A percentile compares a stretch with the other conserved stretches of the same genome.
These are phyloP conservation scores for Daedaleopsis nitida DNA, from an alignment of 768 basidiomycete species.

Conservation along the genomic window DNA sequence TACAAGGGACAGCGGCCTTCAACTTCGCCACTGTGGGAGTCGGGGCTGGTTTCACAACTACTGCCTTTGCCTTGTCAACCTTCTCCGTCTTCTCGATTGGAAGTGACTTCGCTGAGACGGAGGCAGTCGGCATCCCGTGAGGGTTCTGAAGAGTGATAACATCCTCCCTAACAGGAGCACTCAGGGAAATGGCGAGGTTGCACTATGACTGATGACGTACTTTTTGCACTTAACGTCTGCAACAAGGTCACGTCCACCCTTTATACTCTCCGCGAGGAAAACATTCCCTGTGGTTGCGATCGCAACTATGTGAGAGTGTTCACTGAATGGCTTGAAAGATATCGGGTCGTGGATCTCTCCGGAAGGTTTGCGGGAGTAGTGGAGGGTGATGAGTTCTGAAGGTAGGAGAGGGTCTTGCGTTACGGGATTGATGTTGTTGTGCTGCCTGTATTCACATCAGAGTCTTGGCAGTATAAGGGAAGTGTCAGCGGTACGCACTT, in stretches of 20 bases:
- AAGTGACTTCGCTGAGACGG: conserved; percentile 39
- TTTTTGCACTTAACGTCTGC: conserved; percentile 84
- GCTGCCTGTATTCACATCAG: conserved; percentile 53
- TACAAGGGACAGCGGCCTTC: conserved; percentile 71
- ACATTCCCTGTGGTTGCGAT: conserved; percentile 92
- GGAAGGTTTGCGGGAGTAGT: conserved; percentile 82
- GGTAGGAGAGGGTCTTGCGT: conserved; percentile 74
- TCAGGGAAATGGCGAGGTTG: conserved; percentile 1
- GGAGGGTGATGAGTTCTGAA: conserved; percentile 73
- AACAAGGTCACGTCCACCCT: conserved; percentile 84
- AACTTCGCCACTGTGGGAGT: conserved; percentile 43
- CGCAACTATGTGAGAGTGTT: conserved; percentile 94
- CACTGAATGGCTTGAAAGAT: conserved; percentile 95
- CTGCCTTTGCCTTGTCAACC: conserved; percentile 33
- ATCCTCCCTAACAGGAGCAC: conserved; percentile 58
- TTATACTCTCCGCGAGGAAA: conserved; percentile 88
- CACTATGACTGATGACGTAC: conserved; percentile 39
- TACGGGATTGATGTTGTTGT: conserved; percentile 77
- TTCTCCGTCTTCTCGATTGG: conserved; percentile 27
- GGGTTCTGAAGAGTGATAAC: conserved; percentile 94
- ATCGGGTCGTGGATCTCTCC: conserved; percentile 95
- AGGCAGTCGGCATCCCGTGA: conserved; percentile 69
- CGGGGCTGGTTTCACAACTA: conserved; percentile 32
- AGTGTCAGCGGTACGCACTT: conserved; percentile 54
- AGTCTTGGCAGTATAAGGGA: neutral